Base-by-base conservation (phyloP, 2,329 filamentous ascomycete species). In the Aureobasidium sp. region DNA sequence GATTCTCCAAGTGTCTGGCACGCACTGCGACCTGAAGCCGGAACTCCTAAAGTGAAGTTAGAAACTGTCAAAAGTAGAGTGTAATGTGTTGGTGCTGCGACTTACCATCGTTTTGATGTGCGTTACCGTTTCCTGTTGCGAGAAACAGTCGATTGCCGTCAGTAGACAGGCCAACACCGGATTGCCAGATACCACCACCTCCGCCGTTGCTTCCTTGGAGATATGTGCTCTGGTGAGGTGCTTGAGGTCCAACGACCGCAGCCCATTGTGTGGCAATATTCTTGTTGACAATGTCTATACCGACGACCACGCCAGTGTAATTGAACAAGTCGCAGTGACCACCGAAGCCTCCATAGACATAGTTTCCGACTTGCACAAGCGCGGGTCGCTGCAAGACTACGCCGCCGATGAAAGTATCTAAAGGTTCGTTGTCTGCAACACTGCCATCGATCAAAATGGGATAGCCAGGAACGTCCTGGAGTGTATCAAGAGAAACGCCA, bases 271-370 rank as follows among this genome's bases (percentile, higher is more conserved):
- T 56, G 17, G 59, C 59, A 50, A 63, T 60, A 63, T 30, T 62
- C 52, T 12, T 69, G 68, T 0, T 63, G 0, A 66, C 69, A 55
- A 74, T 72, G 62, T 77, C 69, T 60, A 74, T 71, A 3, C 75
- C 74, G 35, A 79, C 68, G 35, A 79, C 66, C 66, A 73, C 74
- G 21, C 76, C 76, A 1, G 76, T 79, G 56, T 79, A 79, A 60
- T 80, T 78, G 62, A 74, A 80, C 53, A 75, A 69, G 21, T 79
- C 78, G 45, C 78, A 81, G 56, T 80, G 74, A 8, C 76, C 78
- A 0, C 76, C 78, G 56, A 80, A 80, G 0, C 70, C 77, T 0
- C 71, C 75, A 51, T 79, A 79, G 5, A 81, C 65, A 38, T 69
- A 71, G 47, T 73, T 67, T 2, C 74, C 74, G 0, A 73, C 63